Conservation (phyloP, 2,329 filamentous ascomycete species). For the Verruconis gallopava region DNA sequence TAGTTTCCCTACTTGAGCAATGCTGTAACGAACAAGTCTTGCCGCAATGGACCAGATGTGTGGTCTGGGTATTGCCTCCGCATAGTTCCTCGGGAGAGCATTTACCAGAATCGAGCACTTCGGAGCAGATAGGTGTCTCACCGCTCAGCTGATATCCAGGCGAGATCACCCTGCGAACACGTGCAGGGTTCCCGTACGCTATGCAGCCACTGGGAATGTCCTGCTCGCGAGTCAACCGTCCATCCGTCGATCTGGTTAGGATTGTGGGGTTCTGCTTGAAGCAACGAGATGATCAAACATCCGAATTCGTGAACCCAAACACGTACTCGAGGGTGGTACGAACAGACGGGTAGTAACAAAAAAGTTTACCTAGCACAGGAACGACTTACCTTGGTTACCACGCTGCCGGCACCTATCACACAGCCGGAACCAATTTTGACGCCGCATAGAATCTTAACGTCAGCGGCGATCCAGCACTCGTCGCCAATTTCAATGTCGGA, state of each 20-base stretch:
- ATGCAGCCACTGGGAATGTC: neutral
- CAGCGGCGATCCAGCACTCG: constrained; percentile 44
- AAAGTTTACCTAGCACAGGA: too few relatives aligned
- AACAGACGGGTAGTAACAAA: too few relatives aligned
- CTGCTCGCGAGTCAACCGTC: neutral
- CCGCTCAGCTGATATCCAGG: neutral
- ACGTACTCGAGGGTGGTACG: too few relatives aligned
- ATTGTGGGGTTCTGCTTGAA: too few relatives aligned
- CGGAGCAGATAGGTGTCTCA: too few relatives aligned
- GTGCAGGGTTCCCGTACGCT: neutral
- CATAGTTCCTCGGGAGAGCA: too few relatives aligned
- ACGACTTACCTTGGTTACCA: constrained; percentile 33
- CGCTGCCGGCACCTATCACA: constrained; percentile 37
- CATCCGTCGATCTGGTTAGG: neutral
- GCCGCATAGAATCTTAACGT: constrained; percentile 37
- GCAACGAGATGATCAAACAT: too few relatives aligned
- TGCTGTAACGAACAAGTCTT: neutral
- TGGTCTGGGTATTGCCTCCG: too few relatives aligned
- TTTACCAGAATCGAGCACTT: too few relatives aligned
- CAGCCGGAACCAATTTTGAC: constrained; percentile 41
- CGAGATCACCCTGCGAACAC: neutral
- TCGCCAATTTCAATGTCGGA: constrained; percentile 36
- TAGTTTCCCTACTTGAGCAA: too few relatives aligned
- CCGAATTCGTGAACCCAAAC: too few relatives aligned
- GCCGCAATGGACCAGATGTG: too few relatives aligned